Evolutionary conservation across 352 stramenopile genomes (phyloP), one percentile per base, ranked within the genome.

Genomic region (Pilasporangium apinafurcum): DNA sequence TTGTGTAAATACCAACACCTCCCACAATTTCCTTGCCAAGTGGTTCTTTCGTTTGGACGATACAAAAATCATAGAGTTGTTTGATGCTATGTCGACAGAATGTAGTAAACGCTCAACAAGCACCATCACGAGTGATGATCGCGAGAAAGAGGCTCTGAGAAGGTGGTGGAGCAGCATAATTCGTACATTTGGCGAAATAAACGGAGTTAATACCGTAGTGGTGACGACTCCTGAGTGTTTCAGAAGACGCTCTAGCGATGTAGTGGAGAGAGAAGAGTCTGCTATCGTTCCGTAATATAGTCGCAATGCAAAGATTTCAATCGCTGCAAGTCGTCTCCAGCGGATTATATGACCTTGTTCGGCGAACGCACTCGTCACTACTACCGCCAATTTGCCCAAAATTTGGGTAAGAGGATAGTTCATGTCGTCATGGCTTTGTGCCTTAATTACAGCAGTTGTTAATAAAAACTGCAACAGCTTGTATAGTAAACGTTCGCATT

Each of bases 1-100:
- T 14, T 3, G 44, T 30, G 58, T 25, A 40, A 28, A 52, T 21
- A 45, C 56, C 14, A 79, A 38, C 8, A 76, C 40, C 22, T 58
- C 43, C 67, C 67, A 79, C 3, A 77, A 42, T 40, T 68, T 68
- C 3, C 47, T 48, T 5, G 62, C 54, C 17, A 80, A 48, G 28
- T 64, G 8, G n/a, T 68, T 71, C 14, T 41, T 42, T n/a, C 59
- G 58, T 40, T 64, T 66, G 42, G 68, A 71, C 20, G 66, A 57
- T 2, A 44, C 41, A 9, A 70, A 63, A 1, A 53, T 59, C 10
- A 12, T 20, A 29, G 49, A 66, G n/a, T n/a, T n/a, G n/a, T n/a
- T n/a, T n/a, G n/a, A n/a, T n/a, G n/a, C 42, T 5, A 42, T 14
- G 38, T 47, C 56, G 4, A 80, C 37, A 8, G 62, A 69, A 33